Base-by-base conservation (phyloP, 2,329 filamentous ascomycete species). In the Apiospora sp. region DNA sequence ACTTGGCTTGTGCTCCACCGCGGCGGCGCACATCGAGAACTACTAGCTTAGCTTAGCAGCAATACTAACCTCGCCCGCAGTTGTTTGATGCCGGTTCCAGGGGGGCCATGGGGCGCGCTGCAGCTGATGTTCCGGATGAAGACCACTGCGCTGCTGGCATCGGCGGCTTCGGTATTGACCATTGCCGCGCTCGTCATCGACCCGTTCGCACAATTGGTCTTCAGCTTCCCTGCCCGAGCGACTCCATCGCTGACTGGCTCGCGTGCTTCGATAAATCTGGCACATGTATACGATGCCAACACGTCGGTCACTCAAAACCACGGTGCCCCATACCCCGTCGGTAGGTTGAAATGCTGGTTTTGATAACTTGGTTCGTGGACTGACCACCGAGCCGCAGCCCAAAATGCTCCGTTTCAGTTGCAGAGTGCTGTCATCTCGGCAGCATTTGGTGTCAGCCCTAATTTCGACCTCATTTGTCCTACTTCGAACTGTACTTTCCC, bases 121-220 rank as follows among this genome's bases (percentile, higher is more conserved):
- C 34, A 30, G 19, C 51, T 73, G 12, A n/a, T 75, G 67, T 51
- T 61, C 46, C 30, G 58, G 27, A 73, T 73, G 41, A 71, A 73
- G 43, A 51, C 70, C 30, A 69, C 61, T 24, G 54, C 73, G 16
- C 43, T 51, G 1, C 68, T 73, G 14, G 73, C 72, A 24, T 73
- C 73, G 6, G 41, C 69, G 8, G 73, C 72, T 44, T 71, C 73
- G 4, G 24, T 73, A 16, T 27, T 75, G 37, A 64, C 71, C 34
- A 71, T 75, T 34, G 37, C 69, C 4, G 71, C 72, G 13, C 58
- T 75, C 13, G 69, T 75, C 2, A 69, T 75, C 24, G 73, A 75
- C 67, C 73, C 73, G 4, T 75, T 75, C 41, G 70, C 71, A 24
- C 72, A 75, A 44, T 37, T 75, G 71, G 69, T 74, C 1, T 70